These are phyloP conservation scores for Diaporthe nobilis DNA, from an alignment of 2,329 filamentous ascomycete species.

Conservation along the genomic window DNA sequence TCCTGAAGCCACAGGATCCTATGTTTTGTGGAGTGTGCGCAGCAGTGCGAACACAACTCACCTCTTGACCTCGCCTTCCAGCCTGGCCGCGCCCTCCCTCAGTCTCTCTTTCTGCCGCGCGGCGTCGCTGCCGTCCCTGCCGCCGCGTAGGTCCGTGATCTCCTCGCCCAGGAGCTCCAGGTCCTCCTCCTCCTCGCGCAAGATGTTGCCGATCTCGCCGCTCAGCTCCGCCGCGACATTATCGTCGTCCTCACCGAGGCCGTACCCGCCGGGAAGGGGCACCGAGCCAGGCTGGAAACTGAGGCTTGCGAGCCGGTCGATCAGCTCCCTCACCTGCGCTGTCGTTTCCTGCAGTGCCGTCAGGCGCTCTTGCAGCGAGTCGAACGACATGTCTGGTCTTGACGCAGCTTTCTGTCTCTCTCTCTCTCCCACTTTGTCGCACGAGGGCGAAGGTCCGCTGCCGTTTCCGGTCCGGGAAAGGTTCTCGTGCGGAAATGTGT, in stretches of 20 bases:
- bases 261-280: constrained; percentile 54
- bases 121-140: constrained; percentile 64
- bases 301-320: constrained; percentile 70
- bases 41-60: constrained; percentile 55
- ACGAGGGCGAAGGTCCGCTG: background rate
- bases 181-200: constrained; percentile 87
- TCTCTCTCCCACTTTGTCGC: background rate
- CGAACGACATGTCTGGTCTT: constrained; percentile 64
- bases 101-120: constrained; percentile 76
- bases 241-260: constrained; percentile 56
- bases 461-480: background rate
- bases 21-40: no score
- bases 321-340: constrained; percentile 69
- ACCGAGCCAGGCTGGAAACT: constrained; percentile 72
- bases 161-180: constrained; percentile 86
- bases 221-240: constrained; percentile 79
- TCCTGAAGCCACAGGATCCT: background rate
- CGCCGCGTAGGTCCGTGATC: constrained; percentile 75
- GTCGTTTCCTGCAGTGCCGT: constrained; percentile 73
- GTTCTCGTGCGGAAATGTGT: background rate
- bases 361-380: constrained; percentile 74
- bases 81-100: constrained; percentile 74
- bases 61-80: constrained; percentile 80
- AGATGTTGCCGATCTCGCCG: constrained; percentile 82
- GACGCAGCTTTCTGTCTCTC: background rate